phyloP scores from a whole-genome alignment of 352 stramenopile genomes.

The Pythium brachiatum region DNA sequence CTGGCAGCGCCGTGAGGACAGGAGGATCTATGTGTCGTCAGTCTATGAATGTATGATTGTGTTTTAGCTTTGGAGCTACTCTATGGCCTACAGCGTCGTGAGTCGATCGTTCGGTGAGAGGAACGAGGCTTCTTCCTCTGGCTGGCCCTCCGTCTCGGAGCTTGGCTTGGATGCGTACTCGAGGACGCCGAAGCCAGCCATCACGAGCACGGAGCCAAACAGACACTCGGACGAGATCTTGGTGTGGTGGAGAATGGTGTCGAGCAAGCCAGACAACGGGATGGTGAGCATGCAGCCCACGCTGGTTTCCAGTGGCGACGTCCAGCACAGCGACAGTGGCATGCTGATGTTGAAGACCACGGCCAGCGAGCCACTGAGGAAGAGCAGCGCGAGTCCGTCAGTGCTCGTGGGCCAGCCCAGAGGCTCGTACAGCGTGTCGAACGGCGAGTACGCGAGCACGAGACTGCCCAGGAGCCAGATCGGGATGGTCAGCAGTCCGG shows the following conservation, averaged over 20 bases:
- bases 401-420: slow-evolving; percentile 38
- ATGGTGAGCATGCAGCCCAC: slow-evolving; percentile 62
- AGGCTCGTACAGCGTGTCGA: slow-evolving; percentile 43
- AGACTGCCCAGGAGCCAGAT: slow-evolving; percentile 46
- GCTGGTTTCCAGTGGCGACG: slow-evolving; percentile 51
- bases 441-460: slow-evolving; percentile 34
- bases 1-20: neutral
- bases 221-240: slow-evolving; percentile 49
- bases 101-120: slow-evolving; percentile 5
- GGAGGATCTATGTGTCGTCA: neutral
- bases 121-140: slow-evolving; percentile 13
- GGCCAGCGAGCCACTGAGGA: slow-evolving; percentile 33
- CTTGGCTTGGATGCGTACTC: slow-evolving; percentile 21
- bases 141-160: neutral
- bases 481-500: slow-evolving; percentile 43
- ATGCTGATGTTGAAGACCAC: slow-evolving; percentile 43
- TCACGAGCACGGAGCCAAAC: slow-evolving; percentile 42
- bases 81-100: slow-evolving; percentile 2
- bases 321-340: slow-evolving; percentile 48
- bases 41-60: slow-evolving; percentile 4
- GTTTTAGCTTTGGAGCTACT: neutral
- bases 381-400: slow-evolving; percentile 36
- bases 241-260: slow-evolving; percentile 44
- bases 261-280: slow-evolving; percentile 43
- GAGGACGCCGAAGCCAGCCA: slow-evolving; percentile 41